phyloP scores from a whole-genome alignment of 352 stramenopile genomes.

The Saprolegnia parasitica region DNA sequence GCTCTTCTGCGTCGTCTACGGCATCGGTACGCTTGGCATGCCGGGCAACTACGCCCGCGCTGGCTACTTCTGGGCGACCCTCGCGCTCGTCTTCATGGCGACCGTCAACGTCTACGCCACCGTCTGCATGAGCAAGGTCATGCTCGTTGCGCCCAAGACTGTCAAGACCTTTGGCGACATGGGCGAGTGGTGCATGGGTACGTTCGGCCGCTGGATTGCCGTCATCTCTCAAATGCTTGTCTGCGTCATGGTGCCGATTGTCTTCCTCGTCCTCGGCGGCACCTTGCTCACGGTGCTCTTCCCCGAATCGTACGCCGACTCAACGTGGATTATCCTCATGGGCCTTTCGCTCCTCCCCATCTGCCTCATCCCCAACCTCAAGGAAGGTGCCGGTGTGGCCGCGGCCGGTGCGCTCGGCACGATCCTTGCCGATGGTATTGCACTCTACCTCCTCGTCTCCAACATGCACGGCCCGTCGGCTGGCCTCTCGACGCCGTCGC shows the following conservation, averaged over 20 bases:
- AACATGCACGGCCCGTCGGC: constrained; percentile 48
- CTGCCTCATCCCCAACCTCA: constrained; percentile 51
- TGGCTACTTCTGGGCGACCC: constrained; percentile 38
- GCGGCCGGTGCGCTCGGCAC: constrained; percentile 54
- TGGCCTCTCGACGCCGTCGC: constrained; percentile 32
- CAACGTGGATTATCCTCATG: constrained; percentile 62
- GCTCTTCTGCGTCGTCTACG: constrained; percentile 48
- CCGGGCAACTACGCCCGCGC: constrained; percentile 57
- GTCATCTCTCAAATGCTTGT: constrained; percentile 57
- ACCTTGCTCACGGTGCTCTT: constrained; percentile 50
- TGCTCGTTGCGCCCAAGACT: constrained; percentile 43
- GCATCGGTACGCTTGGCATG: constrained; percentile 64
- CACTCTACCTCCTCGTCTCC: constrained; percentile 42
- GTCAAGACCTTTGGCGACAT: constrained; percentile 56
- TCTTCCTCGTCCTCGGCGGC: constrained; percentile 55
- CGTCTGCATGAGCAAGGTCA: constrained; percentile 47
- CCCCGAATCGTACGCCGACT: constrained; percentile 39
- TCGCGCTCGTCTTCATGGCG: constrained; percentile 59
- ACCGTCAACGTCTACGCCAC: constrained; percentile 61
- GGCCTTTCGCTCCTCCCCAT: constrained; percentile 44
- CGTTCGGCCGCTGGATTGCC: constrained; percentile 44
- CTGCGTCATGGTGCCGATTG: constrained; percentile 51
- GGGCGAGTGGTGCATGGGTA: constrained; percentile 48
- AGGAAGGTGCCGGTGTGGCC: constrained; percentile 49
- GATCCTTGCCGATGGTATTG: constrained; percentile 52